These are phyloP conservation scores for Botrytis fragariae DNA, from an alignment of 2,329 filamentous ascomycete species.

Conservation along the genomic window DNA sequence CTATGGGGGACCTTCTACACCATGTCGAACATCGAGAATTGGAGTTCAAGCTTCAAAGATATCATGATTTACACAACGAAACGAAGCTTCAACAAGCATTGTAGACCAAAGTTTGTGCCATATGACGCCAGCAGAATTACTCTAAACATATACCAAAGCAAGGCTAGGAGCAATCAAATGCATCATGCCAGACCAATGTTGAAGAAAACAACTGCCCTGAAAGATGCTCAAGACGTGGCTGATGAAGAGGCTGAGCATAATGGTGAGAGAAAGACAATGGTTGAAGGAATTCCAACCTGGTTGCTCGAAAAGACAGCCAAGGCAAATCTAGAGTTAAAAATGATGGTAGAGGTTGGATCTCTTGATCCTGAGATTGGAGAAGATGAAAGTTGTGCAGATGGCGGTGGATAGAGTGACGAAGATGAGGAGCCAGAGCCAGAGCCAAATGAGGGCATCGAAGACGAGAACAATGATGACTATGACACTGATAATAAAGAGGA, in stretches of 20 bases:
- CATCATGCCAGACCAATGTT: background rate
- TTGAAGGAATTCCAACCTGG: background rate
- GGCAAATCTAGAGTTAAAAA: background rate
- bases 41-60: background rate
- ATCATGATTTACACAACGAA: background rate
- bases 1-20: background rate
- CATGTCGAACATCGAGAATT: background rate
- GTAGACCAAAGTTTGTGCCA: background rate
- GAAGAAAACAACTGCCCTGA: background rate
- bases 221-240: background rate
- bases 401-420: background rate
- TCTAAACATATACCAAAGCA: background rate
- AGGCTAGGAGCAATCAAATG: background rate
- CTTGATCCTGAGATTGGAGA: background rate
- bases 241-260: background rate
- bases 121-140: no score
- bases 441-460: background rate
- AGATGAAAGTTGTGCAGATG: background rate
- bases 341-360: background rate
- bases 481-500: no score
- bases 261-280: background rate
- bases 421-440: background rate
- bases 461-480: background rate
- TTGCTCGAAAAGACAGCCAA: background rate
- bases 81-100: background rate